Conservation (phyloP, 495 filamentous ascomycete species). For the Bombardia bombarda region DNA sequence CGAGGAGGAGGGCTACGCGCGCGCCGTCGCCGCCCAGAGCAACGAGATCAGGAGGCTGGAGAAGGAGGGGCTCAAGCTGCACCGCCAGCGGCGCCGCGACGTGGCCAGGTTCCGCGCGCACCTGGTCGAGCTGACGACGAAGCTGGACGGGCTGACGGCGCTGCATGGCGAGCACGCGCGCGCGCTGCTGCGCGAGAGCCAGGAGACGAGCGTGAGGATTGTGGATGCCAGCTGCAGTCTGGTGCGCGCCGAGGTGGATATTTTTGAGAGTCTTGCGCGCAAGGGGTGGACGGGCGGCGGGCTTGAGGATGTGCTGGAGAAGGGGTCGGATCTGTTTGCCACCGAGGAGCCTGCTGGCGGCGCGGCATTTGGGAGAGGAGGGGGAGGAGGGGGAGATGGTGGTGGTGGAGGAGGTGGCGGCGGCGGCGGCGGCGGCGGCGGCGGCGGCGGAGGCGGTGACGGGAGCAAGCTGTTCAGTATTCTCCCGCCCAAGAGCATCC, state of each 20-base stretch:
- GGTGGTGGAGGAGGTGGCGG: constrained; percentile 11
- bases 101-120: constrained; percentile 44
- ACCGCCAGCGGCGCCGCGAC: constrained; percentile 46
- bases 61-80: constrained; percentile 51
- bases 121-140: constrained; percentile 49
- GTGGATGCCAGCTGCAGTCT: constrained; percentile 53
- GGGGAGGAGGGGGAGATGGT: constrained; percentile 10
- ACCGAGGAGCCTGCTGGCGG: constrained; percentile 26
- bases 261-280: constrained; percentile 54
- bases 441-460: constrained; percentile 15
- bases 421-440: constrained; percentile 8
- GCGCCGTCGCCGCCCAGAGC: constrained; percentile 37
- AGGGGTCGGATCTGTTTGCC: constrained; percentile 53
- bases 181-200: constrained; percentile 45
- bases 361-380: constrained; percentile 8
- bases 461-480: constrained; percentile 49
- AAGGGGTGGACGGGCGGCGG: constrained; percentile 60
- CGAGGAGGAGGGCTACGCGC: constrained; percentile 50
- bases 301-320: constrained; percentile 52
- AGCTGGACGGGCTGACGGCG: constrained; percentile 51
- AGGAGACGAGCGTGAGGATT: constrained; percentile 49
- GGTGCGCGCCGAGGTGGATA: constrained; percentile 56
- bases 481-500: constrained; percentile 47
- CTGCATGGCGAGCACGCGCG: constrained; percentile 51
- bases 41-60: constrained; percentile 52